Base-by-base conservation (phyloP, 73 alveolate genomes). In the Uronychia binucleata region DNA sequence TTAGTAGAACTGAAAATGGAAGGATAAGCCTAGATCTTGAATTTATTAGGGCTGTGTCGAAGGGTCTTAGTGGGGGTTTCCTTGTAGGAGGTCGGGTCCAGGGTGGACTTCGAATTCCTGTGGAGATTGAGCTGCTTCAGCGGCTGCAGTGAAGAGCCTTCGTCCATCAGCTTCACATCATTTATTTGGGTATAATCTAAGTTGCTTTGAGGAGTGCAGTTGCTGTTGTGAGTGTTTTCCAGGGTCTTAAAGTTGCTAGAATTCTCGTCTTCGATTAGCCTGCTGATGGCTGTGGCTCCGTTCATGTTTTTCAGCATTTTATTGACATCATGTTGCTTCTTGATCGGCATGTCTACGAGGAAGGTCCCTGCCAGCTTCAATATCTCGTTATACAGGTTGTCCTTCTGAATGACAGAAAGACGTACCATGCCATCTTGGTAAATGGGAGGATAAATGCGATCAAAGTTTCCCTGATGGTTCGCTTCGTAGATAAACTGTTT, bases 401-500 rank as follows among this genome's bases (percentile, higher is more conserved):
- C 67, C 67, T 46, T 46, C 19, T 11, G 67, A 11, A 11, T 46
- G 19, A 46, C n/a, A 46, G n/a, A 11, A 11, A 46, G 67, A 46
- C 5, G 5, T 46, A 46, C 67, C 67, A 11, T 19, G 19, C 19
- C 67, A 11, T 46, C 67, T 11, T 46, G 5, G 67, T 90, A 79
- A 19, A 25, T 33, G 33, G 14, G 31, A 27, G 96, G 96, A 76
- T 75, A 90, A 27, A 86, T 81, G 31, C 79, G 29, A 27, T 77
- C 81, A 34, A 75, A 90, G 57, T 80, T 80, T 25, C 96, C 96
- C 80, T 74, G 29, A 80, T 90, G 85, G 31, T 76, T 83, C 28
- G 26, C 31, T 77, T 90, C 93, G 77, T 75, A 90, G 35, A 46
- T 67, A 0, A 86, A 91, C 58, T 46, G 19, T 11, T 46, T 46